Percentiles rank a stretch among this genome's conserved stretches.
phyloP scores from a whole-genome alignment of 176 grass and related monocot genomes.

The Dendrocalamus sinicus region DNA sequence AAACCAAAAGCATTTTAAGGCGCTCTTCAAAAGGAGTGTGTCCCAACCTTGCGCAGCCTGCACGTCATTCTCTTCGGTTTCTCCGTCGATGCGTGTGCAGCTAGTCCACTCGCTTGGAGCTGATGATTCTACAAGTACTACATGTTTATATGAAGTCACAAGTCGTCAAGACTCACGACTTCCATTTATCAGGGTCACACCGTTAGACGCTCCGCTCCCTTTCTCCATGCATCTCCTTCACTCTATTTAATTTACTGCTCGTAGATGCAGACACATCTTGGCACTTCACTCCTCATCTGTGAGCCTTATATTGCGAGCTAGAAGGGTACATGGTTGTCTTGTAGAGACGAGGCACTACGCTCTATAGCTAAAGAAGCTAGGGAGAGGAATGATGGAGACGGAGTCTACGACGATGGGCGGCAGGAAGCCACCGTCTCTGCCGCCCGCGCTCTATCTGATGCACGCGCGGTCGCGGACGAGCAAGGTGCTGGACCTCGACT shows the following conservation, averaged over 20 bases:
- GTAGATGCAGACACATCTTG: neutral
- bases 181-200: no score
- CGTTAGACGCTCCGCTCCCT: no score
- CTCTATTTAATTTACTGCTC: neutral
- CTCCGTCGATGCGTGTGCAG: neutral
- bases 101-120: neutral
- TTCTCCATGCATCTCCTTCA: no score
- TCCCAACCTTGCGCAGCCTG: neutral
- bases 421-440: slow-evolving; percentile 15
- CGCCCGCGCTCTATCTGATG: slow-evolving; percentile 17
- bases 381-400: neutral
- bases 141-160: no score
- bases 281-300: slow-evolving; percentile 1
- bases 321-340: neutral
- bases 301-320: neutral
- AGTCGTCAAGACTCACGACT: no score
- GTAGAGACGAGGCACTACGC: neutral
- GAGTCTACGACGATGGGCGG: neutral
- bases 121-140: no score
- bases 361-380: neutral
- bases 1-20: no score
- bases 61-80: slow-evolving; percentile 17
- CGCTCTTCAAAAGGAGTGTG: no score
- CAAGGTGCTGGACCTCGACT: slow-evolving; percentile 13
- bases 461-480: neutral